phyloP scores from a whole-genome alignment of 2,329 filamentous ascomycete species.

The Diaporthe sp. region DNA sequence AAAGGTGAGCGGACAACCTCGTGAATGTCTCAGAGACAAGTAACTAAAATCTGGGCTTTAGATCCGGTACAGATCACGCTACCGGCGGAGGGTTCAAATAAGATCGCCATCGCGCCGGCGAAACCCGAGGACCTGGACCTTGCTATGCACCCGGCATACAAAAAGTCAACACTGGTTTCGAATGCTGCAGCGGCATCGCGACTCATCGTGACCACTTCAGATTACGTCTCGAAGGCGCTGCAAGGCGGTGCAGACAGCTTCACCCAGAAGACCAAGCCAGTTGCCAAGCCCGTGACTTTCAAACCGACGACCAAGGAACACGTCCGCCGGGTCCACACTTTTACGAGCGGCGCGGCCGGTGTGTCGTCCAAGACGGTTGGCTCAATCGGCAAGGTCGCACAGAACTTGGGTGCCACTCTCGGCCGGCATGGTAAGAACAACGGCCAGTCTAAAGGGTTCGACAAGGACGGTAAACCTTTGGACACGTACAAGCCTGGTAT shows the following conservation, averaged over 20 bases:
- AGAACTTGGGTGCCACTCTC: conserved; percentile 87
- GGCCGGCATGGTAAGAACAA: conserved; percentile 72
- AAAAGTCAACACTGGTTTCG: conserved; percentile 86
- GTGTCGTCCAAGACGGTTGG: conserved; percentile 90
- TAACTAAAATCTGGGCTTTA: conserved; percentile 49
- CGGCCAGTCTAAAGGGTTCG: conserved; percentile 70
- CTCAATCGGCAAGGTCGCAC: conserved; percentile 84
- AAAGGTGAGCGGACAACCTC: conserved; percentile 75
- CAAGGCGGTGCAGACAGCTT: conserved; percentile 84
- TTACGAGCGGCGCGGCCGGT: conserved; percentile 83
- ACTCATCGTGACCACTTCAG: conserved; percentile 89
- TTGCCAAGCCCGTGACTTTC: conserved; percentile 87
- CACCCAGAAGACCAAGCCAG: conserved; percentile 83
- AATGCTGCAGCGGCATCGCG: conserved; percentile 90
- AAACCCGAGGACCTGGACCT: conserved; percentile 80
- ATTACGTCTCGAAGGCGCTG: conserved; percentile 82
- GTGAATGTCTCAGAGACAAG: background rate
- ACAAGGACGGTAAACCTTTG: conserved; percentile 76
- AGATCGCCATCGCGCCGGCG: conserved; percentile 76
- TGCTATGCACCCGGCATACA: conserved; percentile 90
- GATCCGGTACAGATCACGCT: conserved; percentile 86
- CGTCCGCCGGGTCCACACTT: conserved; percentile 90
- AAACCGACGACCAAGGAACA: conserved; percentile 85
- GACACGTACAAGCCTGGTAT: conserved; percentile 87
- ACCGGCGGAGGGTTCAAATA: conserved; percentile 74